phyloP scores from a whole-genome alignment of 192 early-diverging fungal species.

The Dissophora ornata region DNA sequence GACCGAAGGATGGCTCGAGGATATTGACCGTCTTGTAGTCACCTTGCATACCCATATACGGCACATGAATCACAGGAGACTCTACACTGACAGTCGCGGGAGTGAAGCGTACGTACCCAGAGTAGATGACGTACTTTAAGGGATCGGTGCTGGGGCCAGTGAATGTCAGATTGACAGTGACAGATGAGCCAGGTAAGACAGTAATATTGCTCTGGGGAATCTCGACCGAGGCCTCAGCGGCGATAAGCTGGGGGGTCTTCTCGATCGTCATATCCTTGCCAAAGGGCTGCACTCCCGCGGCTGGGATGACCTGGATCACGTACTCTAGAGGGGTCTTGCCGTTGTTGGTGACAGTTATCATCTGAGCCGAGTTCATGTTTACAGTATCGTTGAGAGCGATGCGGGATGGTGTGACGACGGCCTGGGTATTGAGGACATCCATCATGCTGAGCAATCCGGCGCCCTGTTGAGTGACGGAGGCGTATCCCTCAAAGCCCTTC shows the following conservation, averaged over 20 bases:
- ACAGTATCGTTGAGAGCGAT: constrained; percentile 68
- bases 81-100: constrained; percentile 11
- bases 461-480: constrained; percentile 73
- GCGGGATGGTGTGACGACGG: constrained; percentile 61
- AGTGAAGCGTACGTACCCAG: constrained; percentile 40
- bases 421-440: constrained; percentile 66
- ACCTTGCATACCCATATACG: constrained; percentile 55
- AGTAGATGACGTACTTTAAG: constrained; percentile 52
- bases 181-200: constrained; percentile 30
- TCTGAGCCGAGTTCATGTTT: constrained; percentile 44
- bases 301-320: constrained; percentile 39
- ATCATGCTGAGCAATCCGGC: constrained; percentile 80
- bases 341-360: constrained; percentile 56
- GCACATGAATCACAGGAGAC: constrained; percentile 38
- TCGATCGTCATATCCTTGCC: constrained; percentile 36
- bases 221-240: constrained; percentile 27
- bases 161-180: constrained; percentile 45
- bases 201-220: constrained; percentile 20
- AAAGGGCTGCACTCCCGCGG: constrained; percentile 52
- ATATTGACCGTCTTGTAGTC: constrained; percentile 33
- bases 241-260: constrained; percentile 20
- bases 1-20: constrained; percentile 27
- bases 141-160: constrained; percentile 48
- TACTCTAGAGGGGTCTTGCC: constrained; percentile 34
- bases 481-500: constrained; percentile 18